These are phyloP conservation scores for Pogostemon cablin DNA, from an alignment of 257 asterid genomes.

Conservation along the genomic window DNA sequence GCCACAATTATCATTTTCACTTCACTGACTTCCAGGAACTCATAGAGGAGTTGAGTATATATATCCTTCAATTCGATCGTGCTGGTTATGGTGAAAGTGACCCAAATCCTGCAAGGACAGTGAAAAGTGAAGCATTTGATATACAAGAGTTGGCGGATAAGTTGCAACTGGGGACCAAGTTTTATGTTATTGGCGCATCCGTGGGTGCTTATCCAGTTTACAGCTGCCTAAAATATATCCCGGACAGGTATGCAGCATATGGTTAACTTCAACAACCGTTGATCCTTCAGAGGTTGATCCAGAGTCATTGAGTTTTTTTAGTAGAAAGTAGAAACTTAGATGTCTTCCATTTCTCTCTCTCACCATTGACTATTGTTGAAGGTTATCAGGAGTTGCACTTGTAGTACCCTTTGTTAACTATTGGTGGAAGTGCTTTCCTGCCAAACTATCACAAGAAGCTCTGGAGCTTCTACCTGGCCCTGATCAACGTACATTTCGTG, in stretches of 20 bases:
- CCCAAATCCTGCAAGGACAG: constrained; percentile 72
- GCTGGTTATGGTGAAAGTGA: constrained; percentile 96
- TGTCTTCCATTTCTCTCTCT: background rate
- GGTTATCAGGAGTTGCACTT: constrained; percentile 78
- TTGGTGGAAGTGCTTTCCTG: constrained; percentile 79
- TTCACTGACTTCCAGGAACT: constrained; percentile 53
- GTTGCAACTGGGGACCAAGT: constrained; percentile 67
- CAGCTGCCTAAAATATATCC: constrained; percentile 73
- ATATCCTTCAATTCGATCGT: constrained; percentile 75
- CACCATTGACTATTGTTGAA: constrained; percentile 22
- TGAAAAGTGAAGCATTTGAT: constrained; percentile 81
- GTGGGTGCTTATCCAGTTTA: constrained; percentile 73
- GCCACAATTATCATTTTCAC: background rate
- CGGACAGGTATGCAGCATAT: constrained; percentile 58
- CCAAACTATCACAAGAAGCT: constrained; percentile 47
- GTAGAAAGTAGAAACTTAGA: no score
- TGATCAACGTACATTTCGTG: constrained; percentile 56
- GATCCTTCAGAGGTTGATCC: background rate
- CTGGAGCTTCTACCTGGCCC: constrained; percentile 39
- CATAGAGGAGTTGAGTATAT: constrained; percentile 53
- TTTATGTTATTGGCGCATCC: constrained; percentile 72
- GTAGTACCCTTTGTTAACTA: constrained; percentile 69
- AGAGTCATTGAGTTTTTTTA: no score
- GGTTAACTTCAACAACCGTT: background rate
- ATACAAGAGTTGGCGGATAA: constrained; percentile 82